These are phyloP conservation scores for Leccinum pallidistipes DNA, from an alignment of 1,284 basidiomycete species.

Conservation along the genomic window DNA sequence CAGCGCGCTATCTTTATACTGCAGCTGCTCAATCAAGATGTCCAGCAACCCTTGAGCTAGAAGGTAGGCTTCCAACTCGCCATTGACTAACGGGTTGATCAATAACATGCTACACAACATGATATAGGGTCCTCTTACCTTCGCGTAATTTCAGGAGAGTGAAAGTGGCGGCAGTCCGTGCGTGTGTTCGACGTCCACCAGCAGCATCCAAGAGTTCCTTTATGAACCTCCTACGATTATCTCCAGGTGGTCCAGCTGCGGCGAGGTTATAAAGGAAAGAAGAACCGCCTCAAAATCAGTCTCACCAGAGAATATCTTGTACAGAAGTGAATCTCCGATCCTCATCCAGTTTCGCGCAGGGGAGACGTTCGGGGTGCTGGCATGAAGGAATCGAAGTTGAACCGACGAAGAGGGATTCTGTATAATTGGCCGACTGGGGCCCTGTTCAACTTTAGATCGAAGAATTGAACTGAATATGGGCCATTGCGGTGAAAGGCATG, in stretches of 20 bases:
- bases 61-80: constrained; percentile 6
- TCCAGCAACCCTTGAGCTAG: neutral
- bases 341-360: constrained; percentile 18
- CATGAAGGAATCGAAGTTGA: constrained; percentile 9
- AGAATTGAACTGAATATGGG: neutral
- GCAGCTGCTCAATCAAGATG: constrained; percentile 9
- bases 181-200: constrained; percentile 7
- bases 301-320: constrained; percentile 15
- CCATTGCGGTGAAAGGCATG: neutral
- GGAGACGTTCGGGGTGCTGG: constrained; percentile 12
- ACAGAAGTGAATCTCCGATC: constrained; percentile 16
- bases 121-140: neutral
- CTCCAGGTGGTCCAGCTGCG: constrained; percentile 11
- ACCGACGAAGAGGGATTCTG: neutral
- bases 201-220: constrained; percentile 10
- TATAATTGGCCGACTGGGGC: neutral
- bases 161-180: constrained; percentile 15
- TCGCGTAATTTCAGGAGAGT: constrained; percentile 12
- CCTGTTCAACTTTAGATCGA: neutral
- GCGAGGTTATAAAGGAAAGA: neutral
- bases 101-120: neutral
- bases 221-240: constrained; percentile 13
- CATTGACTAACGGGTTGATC: constrained; percentile 1
- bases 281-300: neutral
- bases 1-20: constrained; percentile 7